Base-by-base conservation (phyloP, 1,284 basidiomycete species). In the Cutaneotrichosporon spelunceum region DNA sequence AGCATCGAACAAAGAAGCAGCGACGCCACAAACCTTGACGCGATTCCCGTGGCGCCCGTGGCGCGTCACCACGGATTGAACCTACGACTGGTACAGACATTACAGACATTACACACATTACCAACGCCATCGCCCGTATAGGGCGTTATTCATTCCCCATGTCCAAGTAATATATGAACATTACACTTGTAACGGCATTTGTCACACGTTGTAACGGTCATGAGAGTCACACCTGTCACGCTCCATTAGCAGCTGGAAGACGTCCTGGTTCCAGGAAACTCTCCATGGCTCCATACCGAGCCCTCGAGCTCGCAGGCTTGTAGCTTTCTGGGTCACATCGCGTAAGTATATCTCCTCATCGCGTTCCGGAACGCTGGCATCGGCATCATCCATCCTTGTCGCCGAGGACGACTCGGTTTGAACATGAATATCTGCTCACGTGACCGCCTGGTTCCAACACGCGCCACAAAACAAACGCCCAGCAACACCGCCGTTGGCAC, bases 291-390 rank as follows among this genome's bases (percentile, higher is more conserved):
- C 4, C 19, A n/a, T 42, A 19, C 19, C 39, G 19, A 42, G 19
- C 16, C n/a, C 19, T 19, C 6, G 19, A 2, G 2, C 36, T n/a
- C 19, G 19, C 39, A 42, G n/a, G 39, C 39, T 42, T 42, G 39
- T 42, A n/a, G 19, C 39, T 42, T 42, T 42, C 39, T 42, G 39
- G 39, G 39, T 42, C 16, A 16, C 19, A 42, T 42, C 39, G 39
- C 39, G 39, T 42, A 42, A 42, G 39, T 42, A 42, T 42, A 42
- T 42, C 39, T n/a, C 39, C 39, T 42, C 39, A 42, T 42, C 39
- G 19, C 39, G 39, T 19, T 19, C 39, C 39, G 11, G 39, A 42
- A 42, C 39, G 19, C 14, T 42, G 39, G 39, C 14, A 42, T 42
- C 19, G 39, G 19, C 39, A 42, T 42, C 19, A 19, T 19, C 11